Evolutionary conservation across 2,329 filamentous ascomycete genomes (phyloP).

Genomic region (Aureobasidium lini): DNA sequence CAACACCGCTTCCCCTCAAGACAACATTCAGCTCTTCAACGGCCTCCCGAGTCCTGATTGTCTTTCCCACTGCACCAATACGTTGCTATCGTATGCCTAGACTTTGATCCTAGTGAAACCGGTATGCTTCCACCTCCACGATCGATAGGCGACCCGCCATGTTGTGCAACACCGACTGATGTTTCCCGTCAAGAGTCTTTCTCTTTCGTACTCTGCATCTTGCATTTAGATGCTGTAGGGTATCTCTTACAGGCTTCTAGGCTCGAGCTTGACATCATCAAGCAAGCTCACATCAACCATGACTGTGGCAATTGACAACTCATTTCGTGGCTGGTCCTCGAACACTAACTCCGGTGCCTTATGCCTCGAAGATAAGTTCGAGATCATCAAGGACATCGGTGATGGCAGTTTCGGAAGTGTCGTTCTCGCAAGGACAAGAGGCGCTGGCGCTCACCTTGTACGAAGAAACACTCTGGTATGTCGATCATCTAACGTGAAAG

Average conservation of each 20-base stretch:
- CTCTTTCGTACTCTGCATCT: not conserved
- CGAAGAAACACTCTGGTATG: conserved; percentile 87
- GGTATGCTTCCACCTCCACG: conserved; percentile 8
- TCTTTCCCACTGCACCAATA: not conserved
- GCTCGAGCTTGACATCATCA: conserved; percentile 1
- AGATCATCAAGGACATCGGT: conserved; percentile 95
- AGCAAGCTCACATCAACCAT: conserved; percentile 43
- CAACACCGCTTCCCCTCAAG: not conserved
- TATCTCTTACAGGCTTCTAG: not conserved
- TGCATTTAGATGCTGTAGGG: conserved; percentile 13
- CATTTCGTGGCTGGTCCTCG: conserved; percentile 54
- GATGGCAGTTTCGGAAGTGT: conserved; percentile 99
- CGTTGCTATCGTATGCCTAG: conserved; percentile 9
- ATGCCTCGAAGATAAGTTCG: conserved; percentile 85
- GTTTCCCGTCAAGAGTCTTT: not conserved
- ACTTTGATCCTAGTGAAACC: conserved; percentile 4
- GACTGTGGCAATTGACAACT: conserved; percentile 64
- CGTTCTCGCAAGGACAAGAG: conserved; percentile 81
- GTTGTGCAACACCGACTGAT: conserved; percentile 6
- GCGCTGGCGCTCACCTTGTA: conserved; percentile 80
- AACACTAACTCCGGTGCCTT: conserved; percentile 36
- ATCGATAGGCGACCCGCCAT: not conserved
- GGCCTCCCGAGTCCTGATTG: not conserved
- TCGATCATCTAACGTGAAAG: conserved; percentile 19
- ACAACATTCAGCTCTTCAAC: conserved; percentile 12